phyloP scores from a whole-genome alignment of 208 protist genomes.

The Leishmania gerbilli region DNA sequence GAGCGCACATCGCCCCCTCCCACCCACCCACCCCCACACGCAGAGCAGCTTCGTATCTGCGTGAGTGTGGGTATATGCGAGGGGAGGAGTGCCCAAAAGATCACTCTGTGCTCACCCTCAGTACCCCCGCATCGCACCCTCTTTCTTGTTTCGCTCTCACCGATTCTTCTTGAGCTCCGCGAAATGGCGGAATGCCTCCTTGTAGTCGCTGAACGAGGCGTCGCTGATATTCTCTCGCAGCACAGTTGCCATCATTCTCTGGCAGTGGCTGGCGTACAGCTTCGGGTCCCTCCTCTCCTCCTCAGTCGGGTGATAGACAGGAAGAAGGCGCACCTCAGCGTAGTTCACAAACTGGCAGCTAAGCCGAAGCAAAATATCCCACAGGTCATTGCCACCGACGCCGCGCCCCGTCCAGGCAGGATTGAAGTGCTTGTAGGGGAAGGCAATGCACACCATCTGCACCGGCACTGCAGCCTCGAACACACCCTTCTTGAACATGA shows the following conservation, averaged over 20 bases:
- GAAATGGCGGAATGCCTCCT: conserved; percentile 33
- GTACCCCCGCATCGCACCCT: not conserved
- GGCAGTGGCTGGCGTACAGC: conserved; percentile 84
- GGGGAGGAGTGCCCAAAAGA: not conserved
- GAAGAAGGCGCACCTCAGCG: conserved; percentile 77
- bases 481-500: conserved; percentile 85
- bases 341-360: conserved; percentile 88
- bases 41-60: not conserved
- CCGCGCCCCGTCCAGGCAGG: conserved; percentile 78
- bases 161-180: conserved; percentile 17
- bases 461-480: conserved; percentile 86
- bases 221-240: conserved; percentile 64
- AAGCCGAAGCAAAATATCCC: conserved; percentile 68
- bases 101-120: not conserved
- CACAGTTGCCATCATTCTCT: conserved; percentile 82
- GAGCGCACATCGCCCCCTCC: not conserved
- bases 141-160: not conserved
- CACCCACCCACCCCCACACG: not conserved
- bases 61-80: not conserved
- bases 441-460: conserved; percentile 87
- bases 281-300: conserved; percentile 71
- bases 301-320: conserved; percentile 87
- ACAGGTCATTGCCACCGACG: conserved; percentile 67
- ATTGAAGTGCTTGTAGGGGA: conserved; percentile 90
- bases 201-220: conserved; percentile 67